Base-by-base conservation (phyloP, 2,329 filamentous ascomycete genomes). In the Huntiella savannae region DNA sequence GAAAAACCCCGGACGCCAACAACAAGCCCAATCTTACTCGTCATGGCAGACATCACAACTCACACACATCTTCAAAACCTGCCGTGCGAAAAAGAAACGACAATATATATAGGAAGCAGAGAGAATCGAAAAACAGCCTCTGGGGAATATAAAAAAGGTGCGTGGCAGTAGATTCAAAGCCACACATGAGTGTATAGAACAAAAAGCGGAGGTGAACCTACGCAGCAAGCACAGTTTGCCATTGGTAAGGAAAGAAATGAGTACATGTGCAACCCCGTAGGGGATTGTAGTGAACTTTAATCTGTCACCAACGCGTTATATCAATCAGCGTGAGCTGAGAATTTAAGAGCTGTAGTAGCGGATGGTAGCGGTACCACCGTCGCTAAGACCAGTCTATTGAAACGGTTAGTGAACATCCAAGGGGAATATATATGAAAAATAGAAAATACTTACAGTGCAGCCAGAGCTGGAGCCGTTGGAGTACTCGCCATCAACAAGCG, bases 361-460 rank as follows among this genome's bases (percentile, higher is more conserved):
- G 53, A 73, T 59, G 49, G 59, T 56, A 22, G 63, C 67, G 33
- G 55, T 59, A 51, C 63, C 64, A 47, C 65, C 64, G 10, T 53
- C 40, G n/a, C 51, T 52, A 52, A 71, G 56, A 34, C 59, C 60
- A 32, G 67, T 67, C 69, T 73, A 46, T 15, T 36, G 33, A 28
- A 41, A 19, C 5, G 11, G 41, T 44, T 44, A 49, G 47, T 39
- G 41, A 5, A 45, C 4, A 16, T 15, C 3, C 34, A 10, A 35
- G 16, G 17, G 17, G 17, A 34, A 42, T n/a, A 22, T 15, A 28
- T 13, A 15, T 4, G n/a, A 35, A n/a, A 22, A 44, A 11, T 33
- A 15, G 17, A 19, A 38, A 17, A n/a, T 44, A 73, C 82, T 71
- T 77, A 91, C 84, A 43, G 85, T 93, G 75, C 85, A 93, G 50